Evolutionary conservation across 345 rosid genomes (phyloP), one percentile per base, ranked within the genome.

Genomic region (Pseudoturritis turrita): DNA sequence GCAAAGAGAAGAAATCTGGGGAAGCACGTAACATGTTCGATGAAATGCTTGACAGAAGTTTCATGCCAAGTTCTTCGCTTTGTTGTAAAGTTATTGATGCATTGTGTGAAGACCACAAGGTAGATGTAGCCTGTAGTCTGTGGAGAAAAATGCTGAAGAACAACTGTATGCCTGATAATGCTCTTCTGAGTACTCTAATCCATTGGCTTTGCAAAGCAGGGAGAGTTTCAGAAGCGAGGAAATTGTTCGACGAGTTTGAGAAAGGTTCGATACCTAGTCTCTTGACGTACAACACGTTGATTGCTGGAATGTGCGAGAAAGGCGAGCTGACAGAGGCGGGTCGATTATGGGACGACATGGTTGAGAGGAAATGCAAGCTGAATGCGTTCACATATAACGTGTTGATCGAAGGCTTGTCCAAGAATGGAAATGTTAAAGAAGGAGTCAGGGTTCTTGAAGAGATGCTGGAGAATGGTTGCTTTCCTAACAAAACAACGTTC

Each of bases 191-290:
- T 68, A 90, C 97, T 6, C 83, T 91, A 33, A 84, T 94, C 37
- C 86, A 90, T 58, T 91, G 98, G 97, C 91, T 91, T 10, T 90
- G 94, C 68, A 90, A 81, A 75, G 87, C 83, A 23, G 92, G 92
- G 58, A 85, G 83, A 51, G 74, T 87, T 31, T 23, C 40, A 77
- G 95, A 89, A 49, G 98, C 95, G 1, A 93, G 85, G 85, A 82
- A 71, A 79, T 61, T 93, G 74, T 89, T 93, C 37, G 86, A 83
- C 44, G 92, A 89, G 84, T 90, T 89, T 41, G 86, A 89, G 77
- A 87, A 72, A 73, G 89, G 96, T 39, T 81, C 86, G 4, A 77
- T 82, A 40, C 98, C 97, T 0, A 84, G 92, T 73, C 73, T 84
- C 15, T 50, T 93, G 80, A 90, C 95, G 2, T 93, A 90, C 55